These are phyloP conservation scores for Penicillium sp. DNA, from an alignment of 2,329 filamentous ascomycete genomes.

Conservation along the genomic window DNA sequence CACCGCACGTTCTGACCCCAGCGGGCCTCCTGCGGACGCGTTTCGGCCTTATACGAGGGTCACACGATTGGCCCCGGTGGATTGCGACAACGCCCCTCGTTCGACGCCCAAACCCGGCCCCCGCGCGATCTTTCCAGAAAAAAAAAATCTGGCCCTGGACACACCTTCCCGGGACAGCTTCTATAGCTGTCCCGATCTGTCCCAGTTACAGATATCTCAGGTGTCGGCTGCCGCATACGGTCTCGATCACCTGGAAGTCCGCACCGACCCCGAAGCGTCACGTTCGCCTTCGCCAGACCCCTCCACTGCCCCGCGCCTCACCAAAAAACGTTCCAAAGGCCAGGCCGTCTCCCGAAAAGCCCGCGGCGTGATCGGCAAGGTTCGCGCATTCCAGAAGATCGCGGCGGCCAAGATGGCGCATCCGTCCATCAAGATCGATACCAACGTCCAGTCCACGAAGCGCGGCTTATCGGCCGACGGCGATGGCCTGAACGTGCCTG, in stretches of 20 bases:
- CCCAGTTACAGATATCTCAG: slow-evolving; percentile 35
- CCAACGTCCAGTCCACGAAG: slow-evolving; percentile 41
- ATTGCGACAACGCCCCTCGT: slow-evolving; percentile 18
- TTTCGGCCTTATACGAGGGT: slow-evolving; percentile 18
- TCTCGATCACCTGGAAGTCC: slow-evolving; percentile 27
- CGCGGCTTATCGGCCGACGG: slow-evolving; percentile 39
- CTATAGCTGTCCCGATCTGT: slow-evolving; percentile 48
- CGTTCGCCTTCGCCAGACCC: slow-evolving; percentile 36
- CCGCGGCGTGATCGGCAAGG: slow-evolving; percentile 44
- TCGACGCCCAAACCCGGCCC: slow-evolving; percentile 19
- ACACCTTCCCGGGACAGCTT: slow-evolving; percentile 43
- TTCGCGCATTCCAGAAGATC: slow-evolving; percentile 43
- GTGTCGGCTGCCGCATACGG: slow-evolving; percentile 26
- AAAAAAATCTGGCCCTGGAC: slow-evolving; percentile 43
- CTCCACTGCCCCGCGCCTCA: slow-evolving; percentile 30
- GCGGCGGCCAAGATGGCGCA: slow-evolving; percentile 47
- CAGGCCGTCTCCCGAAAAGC: slow-evolving; percentile 43
- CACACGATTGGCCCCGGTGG: slow-evolving; percentile 14
- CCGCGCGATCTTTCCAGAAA: slow-evolving; percentile 30
- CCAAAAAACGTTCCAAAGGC: slow-evolving; percentile 35
- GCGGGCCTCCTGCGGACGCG: not conserved
- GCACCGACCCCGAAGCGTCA: slow-evolving; percentile 35
- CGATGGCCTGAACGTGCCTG: slow-evolving; percentile 33
- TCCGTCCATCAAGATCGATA: slow-evolving; percentile 44
- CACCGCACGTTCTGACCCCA: not conserved